These are phyloP conservation scores for Hypoxylon sp. DNA, from an alignment of 2,329 filamentous ascomycete genomes.

Conservation along the genomic window DNA sequence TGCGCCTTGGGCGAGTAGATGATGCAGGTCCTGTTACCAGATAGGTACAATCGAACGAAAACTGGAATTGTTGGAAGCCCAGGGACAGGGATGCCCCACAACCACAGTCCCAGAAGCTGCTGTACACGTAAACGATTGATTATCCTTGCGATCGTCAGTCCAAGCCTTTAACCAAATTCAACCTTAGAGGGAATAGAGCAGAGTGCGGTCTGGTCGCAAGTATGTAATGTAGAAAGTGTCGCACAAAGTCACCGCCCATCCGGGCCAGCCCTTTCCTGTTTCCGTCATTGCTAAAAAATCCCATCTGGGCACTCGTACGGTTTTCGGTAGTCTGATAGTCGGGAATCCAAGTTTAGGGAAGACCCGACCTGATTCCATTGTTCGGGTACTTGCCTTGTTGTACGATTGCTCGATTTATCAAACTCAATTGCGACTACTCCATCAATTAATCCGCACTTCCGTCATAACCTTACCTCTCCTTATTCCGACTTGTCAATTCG, in stretches of 20 bases:
- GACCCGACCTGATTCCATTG: slow-evolving; percentile 33
- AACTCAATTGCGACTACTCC: slow-evolving; percentile 24
- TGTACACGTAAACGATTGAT: slow-evolving; percentile 42
- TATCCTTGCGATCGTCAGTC: slow-evolving; percentile 35
- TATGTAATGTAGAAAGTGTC: slow-evolving; percentile 19
- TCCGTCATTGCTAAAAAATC: slow-evolving; percentile 21
- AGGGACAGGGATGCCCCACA: slow-evolving; percentile 41
- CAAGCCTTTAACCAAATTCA: slow-evolving; percentile 22
- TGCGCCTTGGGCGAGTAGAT: slow-evolving; percentile 18
- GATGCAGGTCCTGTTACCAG: slow-evolving; percentile 39
- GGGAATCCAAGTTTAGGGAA: slow-evolving; percentile 37
- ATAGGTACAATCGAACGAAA: slow-evolving; percentile 23
- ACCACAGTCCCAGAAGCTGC: slow-evolving; percentile 22
- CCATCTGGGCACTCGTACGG: slow-evolving; percentile 8
- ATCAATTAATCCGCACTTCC: neutral
- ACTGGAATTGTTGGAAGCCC: slow-evolving; percentile 37
- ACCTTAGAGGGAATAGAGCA: slow-evolving; percentile 17
- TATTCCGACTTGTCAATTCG: slow-evolving; percentile 11
- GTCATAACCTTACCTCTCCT: slow-evolving; percentile 7
- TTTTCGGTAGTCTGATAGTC: neutral
- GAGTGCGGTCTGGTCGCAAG: slow-evolving; percentile 3
- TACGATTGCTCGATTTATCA: slow-evolving; percentile 13
- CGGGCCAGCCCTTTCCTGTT: slow-evolving; percentile 30
- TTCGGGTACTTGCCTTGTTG: slow-evolving; percentile 23
- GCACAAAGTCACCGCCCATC: slow-evolving; percentile 30